Base-by-base conservation (phyloP, 768 basidiomycete species). In the Collybia sordida region DNA sequence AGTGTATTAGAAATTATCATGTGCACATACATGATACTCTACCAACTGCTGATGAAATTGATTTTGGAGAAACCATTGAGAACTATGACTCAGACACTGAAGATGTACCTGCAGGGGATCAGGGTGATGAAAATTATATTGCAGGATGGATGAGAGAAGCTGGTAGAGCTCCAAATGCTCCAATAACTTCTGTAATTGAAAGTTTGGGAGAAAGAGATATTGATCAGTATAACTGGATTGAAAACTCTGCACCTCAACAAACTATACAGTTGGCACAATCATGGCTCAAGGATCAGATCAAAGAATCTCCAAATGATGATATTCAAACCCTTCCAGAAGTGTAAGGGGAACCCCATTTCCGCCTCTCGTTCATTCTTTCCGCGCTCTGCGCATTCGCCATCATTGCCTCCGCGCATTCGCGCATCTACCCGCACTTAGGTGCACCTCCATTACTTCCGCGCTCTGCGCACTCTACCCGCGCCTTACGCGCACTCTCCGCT, bases 91-190 rank as follows among this genome's bases (percentile, higher is more conserved):
- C 54, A 6, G 54, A 55, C 23, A 31, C 35, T 34, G 55, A 54
- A 36, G 45, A 44, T 4, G 43, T 60, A 41, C 48, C n/a, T n/a
- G n/a, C 46, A 15, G 42, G n/a, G 4, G 54, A 40, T 39, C 50
- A 34, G n/a, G n/a, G n/a, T 15, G 42, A 51, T 6, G 48, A 53
- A 1, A 48, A 53, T 42, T 59, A 54, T 38, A 49, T 45, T 6
- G 54, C 58, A 27, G 49, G 58, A 9, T 62, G 60, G 60, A 61
- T 61, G 60, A 50, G 41, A n/a, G 62, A 61, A 42, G 56, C 52
- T 40, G 58, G 52, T 15, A 44, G 49, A 14, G 47, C 39, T 39
- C 62, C 60, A 1, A 43, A 59, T 19, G 43, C 55, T 15, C 24
- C 44, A 42, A 44, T 54, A 3, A 50, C 60, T 8, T 37, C 48